phyloP scores from a whole-genome alignment of 2,329 filamentous ascomycete species.

The Penicillium sp. region DNA sequence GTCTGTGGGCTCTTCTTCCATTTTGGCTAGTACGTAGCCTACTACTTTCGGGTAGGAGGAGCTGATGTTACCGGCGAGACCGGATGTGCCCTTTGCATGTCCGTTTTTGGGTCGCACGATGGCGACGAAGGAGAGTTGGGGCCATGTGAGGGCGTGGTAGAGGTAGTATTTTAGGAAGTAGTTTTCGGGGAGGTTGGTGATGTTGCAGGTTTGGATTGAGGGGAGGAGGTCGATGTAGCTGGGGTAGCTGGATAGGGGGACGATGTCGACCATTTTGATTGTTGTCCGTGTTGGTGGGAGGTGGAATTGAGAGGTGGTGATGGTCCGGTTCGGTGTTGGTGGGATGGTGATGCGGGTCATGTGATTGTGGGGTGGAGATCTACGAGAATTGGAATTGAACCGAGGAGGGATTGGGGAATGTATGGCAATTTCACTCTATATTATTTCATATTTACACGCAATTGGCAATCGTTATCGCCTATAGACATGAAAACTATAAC shows the following conservation, averaged over 20 bases:
- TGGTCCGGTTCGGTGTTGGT: background rate
- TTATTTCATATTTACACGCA: constrained; percentile 1
- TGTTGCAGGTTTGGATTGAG: constrained; percentile 92
- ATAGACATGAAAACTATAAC: background rate
- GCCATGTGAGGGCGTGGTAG: constrained; percentile 97
- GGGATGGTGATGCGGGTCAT: constrained; percentile 3
- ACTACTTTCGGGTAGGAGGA: constrained; percentile 87
- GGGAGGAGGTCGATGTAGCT: constrained; percentile 78
- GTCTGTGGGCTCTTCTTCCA: constrained; percentile 95
- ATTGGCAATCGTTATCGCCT: background rate
- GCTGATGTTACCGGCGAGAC: constrained; percentile 30
- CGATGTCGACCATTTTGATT: constrained; percentile 47
- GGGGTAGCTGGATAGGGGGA: constrained; percentile 45
- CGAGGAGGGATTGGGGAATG: background rate
- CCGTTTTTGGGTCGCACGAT: constrained; percentile 79
- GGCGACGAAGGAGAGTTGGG: constrained; percentile 92
- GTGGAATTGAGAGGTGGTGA: background rate
- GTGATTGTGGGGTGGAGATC: background rate
- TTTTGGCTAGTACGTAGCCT: constrained; percentile 98
- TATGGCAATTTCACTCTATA: background rate
- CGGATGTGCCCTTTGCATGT: constrained; percentile 58
- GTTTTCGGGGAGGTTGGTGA: constrained; percentile 98
- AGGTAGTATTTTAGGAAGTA: constrained; percentile 99
- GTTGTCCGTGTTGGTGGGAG: background rate
- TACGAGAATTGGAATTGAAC: background rate